Evolutionary conservation across 2,329 filamentous ascomycete genomes (phyloP), one percentile per base, ranked within the genome.

Genomic region (Scopulariopsis brevicaulis): DNA sequence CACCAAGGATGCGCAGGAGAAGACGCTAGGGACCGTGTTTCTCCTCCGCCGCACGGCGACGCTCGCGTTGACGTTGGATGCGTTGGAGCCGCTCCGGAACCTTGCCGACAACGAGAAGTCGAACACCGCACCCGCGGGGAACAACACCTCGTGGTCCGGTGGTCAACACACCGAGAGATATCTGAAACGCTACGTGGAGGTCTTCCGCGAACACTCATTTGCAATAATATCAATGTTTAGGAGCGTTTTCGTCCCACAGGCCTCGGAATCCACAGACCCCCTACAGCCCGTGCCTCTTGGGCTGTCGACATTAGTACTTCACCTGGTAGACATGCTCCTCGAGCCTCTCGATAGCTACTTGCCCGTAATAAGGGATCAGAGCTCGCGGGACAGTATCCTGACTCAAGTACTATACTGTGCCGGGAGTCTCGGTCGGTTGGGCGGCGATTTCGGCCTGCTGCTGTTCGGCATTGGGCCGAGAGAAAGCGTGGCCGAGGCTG

Each of bases 191-290:
- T 99, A 96, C 71, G 89, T 99, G 65, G 94, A 99, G 69, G 91
- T 99, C 32, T 97, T 97, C 69, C 87, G 94, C 56, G 94, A 99
- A 71, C 94, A 99, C 71, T 96, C 90, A 68, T 99, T 99, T 70
- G 89, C 87, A 51, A 96, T 97, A 60, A 84, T 97, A 32, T 96
- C 90, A 59, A 90, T 97, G 80, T 96, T 95, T 71, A 89, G 86
- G 65, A 94, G 87, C 65, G 37, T 57, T 15, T 57, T 90, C 97
- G 58, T 96, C 96, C 66, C 85, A 87, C 50, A 61, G 53, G n/a
- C 59, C 40, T 18, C 48, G 4, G 46, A 48, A 4, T 32, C 54
- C 11, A 53, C 24, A 59, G 37, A 62, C 63, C 73, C 75, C 15
- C 65, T 85, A n/a, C 73, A 76, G 54, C 81, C 82, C 0, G 73